Base-by-base conservation (phyloP, 495 filamentous ascomycete species). In the Rusavskia elegans region DNA sequence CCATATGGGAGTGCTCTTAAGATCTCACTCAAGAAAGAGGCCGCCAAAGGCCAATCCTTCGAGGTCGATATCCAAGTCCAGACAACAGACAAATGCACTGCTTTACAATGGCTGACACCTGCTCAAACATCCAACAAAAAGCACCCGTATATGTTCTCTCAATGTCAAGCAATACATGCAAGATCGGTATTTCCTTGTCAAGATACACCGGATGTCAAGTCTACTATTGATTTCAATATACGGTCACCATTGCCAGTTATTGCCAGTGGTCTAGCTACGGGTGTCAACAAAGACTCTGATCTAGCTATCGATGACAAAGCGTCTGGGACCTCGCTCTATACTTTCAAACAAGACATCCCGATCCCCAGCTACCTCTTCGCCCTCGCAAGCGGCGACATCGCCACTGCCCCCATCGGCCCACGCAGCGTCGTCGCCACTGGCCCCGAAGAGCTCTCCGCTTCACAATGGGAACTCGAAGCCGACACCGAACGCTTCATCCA, bases 311-410 rank as follows among this genome's bases (percentile, higher is more conserved):
- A 72, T 38, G 69, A 66, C 21, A 67, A 73, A 35, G 51, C 63
- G 2, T 74, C 72, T 10, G 32, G 32, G 14, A 76, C 71, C 1
- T 70, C 80, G 48, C 63, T 86, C 23, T 95, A 95, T 67, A 81
- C 75, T 36, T 98, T 94, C 64, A 68, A 83, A 64, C 90, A 96
- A 59, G 78, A 82, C 40, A 84, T 95, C 10, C 92, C 90, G 1
- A 96, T 98, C 49, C 88, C 90, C 32, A 86, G 85, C 52, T 96
- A 98, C 64, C 73, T 98, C 17, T 95, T 95, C 63, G 92, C 92
- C 20, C 55, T 98, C 42, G 87, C 90, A 5, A 92, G 86, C 42
- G 90, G 87, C 53, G 90, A 96, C 64, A 83, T 98, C 25, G 80
- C 80, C 5, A 79, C 78, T 50, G 92, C 90, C 20, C 71, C 80